Evolutionary conservation across 345 rosid genomes (phyloP).

Genomic region (Litchi chinensis): DNA sequence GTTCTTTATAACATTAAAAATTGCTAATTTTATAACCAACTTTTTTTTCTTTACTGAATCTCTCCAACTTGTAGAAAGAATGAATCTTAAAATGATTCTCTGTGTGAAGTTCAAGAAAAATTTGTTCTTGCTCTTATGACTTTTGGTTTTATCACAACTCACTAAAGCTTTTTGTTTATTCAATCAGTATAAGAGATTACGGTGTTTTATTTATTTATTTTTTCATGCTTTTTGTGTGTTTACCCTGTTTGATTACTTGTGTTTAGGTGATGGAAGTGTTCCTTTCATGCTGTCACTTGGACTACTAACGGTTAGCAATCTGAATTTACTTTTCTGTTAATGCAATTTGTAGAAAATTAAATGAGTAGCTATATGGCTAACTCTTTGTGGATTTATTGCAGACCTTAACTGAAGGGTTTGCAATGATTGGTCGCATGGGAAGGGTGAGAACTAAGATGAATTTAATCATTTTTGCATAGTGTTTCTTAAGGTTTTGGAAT

Average conservation of each 20-base stretch:
- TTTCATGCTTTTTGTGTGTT: not conserved
- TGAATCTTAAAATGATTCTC: not conserved
- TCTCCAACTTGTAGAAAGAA: not conserved
- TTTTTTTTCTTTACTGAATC: not conserved
- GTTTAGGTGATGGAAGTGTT: constrained; percentile 81
- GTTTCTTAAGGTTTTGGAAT: not conserved
- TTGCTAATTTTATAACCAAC: not conserved
- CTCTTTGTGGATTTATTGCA: constrained; percentile 32
- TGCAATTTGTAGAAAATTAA: not conserved
- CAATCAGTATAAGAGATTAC: constrained; percentile 4
- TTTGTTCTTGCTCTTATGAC: not conserved
- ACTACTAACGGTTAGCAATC: constrained; percentile 64
- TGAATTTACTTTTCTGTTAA: constrained; percentile 21
- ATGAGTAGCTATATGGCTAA: not conserved
- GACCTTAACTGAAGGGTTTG: constrained; percentile 87
- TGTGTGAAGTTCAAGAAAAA: not conserved
- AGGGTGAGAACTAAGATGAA: constrained; percentile 48
- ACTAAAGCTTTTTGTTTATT: not conserved
- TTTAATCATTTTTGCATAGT: constrained; percentile 7
- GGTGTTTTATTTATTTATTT: not conserved
- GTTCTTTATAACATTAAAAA: not conserved
- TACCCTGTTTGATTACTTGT: constrained; percentile 27
- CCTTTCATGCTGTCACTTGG: constrained; percentile 84
- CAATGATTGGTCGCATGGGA: constrained; percentile 86
- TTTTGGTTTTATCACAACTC: not conserved